A percentile compares a stretch with the other conserved stretches of the same genome.
phyloP scores from a whole-genome alignment of 768 basidiomycete genomes.

The Pleurotus platypus region DNA sequence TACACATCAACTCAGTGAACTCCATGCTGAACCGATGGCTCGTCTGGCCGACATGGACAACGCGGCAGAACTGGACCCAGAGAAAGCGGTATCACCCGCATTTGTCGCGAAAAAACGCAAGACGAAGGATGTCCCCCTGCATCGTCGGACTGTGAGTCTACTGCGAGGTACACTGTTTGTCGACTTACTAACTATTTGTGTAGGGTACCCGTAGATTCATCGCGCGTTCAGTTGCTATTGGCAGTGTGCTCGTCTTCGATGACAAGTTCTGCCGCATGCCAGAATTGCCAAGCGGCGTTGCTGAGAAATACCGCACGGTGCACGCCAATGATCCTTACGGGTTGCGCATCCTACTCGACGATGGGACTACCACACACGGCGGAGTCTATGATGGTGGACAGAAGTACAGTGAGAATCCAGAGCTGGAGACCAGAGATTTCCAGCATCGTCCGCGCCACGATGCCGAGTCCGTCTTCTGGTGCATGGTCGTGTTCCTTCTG shows the following conservation, averaged over 20 bases:
- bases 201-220: slow-evolving; percentile 5
- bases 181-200: not conserved
- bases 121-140: not conserved
- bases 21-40: too few relatives aligned
- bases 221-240: slow-evolving; percentile 4
- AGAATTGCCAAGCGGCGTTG: not conserved
- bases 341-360: too few relatives aligned
- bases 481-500: slow-evolving; percentile 5
- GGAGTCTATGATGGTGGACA: not conserved
- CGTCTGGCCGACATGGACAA: too few relatives aligned
- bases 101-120: not conserved
- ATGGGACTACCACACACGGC: not conserved
- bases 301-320: not conserved
- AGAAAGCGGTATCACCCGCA: too few relatives aligned
- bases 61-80: too few relatives aligned
- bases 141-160: not conserved
- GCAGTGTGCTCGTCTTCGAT: not conserved
- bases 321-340: too few relatives aligned
- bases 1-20: too few relatives aligned
- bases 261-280: not conserved
- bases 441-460: slow-evolving; percentile 6
- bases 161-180: too few relatives aligned
- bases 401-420: not conserved
- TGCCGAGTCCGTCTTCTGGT: slow-evolving; percentile 8
- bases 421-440: not conserved